Base-by-base conservation (phyloP, 345 rosid species). In the Garcia nutans region DNA sequence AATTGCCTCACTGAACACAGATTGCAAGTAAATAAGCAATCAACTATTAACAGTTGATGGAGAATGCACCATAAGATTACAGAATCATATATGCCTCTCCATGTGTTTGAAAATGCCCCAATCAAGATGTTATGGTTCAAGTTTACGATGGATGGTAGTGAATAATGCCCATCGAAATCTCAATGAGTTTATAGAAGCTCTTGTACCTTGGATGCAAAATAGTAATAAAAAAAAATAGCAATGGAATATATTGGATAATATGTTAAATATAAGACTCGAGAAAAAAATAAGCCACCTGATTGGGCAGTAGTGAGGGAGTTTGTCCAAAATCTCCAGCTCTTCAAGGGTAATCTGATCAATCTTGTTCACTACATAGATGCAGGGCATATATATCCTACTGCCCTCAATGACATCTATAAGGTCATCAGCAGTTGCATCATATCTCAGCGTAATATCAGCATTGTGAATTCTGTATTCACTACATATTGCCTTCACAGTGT, bases 361-460 rank as follows among this genome's bases (percentile, higher is more conserved):
- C 85, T 96, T 96, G 91, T 96, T 96, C 71, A 96, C 81, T 0
- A 79, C 98, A 68, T 96, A 96, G 85, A 96, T 93, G 89, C 99
- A 93, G n/a, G 99, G 98, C 89, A 83, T 96, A 80, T 93, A 96
- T 77, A 93, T 87, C 80, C 99, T 86, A 84, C 99, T 93, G 31
- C 99, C 99, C 74, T 96, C 99, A 33, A 96, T 96, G 74, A 93
- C 98, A 78, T 96, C 99, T 26, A 96, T 96, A 74, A 96, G 98
- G 85, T 96, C 99, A 88, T 96, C 99, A 65, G 97, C 99, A 11
- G 97, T 90, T 15, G 99, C 99, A 88, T 96, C 99, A 72, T 73
- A 93, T 41, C 94, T 89, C 77, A 93, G 85, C 72, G 99, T 96
- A 80, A 96, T 89, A 82, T 96, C 99, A 63, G 99, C 98, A 74